phyloP scores from a whole-genome alignment of 2,329 filamentous ascomycete species.

The Aspergillus pseudoglaucus region DNA sequence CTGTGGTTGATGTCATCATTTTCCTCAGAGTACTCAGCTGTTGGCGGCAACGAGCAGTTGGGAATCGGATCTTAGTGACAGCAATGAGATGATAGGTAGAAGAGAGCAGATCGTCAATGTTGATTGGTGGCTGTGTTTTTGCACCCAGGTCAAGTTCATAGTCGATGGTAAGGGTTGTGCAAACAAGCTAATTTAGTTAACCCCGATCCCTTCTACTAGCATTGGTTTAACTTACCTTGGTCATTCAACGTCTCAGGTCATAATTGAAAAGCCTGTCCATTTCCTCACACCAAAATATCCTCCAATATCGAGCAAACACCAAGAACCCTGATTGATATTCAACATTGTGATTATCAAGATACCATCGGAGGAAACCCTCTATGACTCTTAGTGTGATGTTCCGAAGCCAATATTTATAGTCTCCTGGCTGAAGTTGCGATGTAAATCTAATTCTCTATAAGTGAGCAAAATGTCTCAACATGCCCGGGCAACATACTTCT shows the following conservation, averaged over 20 bases:
- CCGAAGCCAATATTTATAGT: not conserved
- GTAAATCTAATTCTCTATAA: slow-evolving; percentile 4
- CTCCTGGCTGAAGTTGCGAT: slow-evolving; percentile 2
- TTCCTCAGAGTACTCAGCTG: slow-evolving; percentile 13
- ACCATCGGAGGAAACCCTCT: not conserved
- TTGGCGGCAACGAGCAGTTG: slow-evolving; percentile 7
- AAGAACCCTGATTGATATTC: slow-evolving; percentile 1
- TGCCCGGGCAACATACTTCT: not conserved
- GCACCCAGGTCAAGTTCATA: slow-evolving; percentile 9
- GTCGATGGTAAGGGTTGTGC: slow-evolving; percentile 8
- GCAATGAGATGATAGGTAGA: slow-evolving; percentile 12
- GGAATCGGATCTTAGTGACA: slow-evolving; percentile 7
- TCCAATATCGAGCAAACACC: slow-evolving; percentile 8
- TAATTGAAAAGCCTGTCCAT: slow-evolving; percentile 9
- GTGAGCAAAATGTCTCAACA: not conserved
- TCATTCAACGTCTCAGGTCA: slow-evolving; percentile 8
- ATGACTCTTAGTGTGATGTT: not conserved
- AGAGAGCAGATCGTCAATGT: slow-evolving; percentile 11
- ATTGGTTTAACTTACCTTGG: slow-evolving; percentile 5
- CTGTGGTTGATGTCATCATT: slow-evolving; percentile 14
- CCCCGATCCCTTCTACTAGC: not conserved
- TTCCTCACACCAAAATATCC: slow-evolving; percentile 10
- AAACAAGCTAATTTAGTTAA: slow-evolving; percentile 10
- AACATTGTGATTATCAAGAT: not conserved
- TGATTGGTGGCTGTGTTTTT: slow-evolving; percentile 9